Base-by-base conservation (phyloP, 371 early-diverging fungal species). In the Blakeslea trispora region DNA sequence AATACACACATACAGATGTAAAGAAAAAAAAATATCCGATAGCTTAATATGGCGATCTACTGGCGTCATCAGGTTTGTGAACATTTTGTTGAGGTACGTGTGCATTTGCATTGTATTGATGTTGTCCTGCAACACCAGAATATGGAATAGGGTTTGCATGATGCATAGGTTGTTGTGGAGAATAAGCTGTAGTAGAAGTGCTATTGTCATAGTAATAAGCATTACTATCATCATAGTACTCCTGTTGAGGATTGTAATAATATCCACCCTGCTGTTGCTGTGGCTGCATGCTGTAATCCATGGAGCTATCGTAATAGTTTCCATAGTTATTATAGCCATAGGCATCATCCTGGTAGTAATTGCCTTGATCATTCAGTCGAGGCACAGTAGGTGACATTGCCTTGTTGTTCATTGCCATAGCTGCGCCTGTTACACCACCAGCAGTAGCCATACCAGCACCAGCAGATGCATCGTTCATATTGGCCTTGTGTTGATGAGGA, bases 321-420 rank as follows among this genome's bases (percentile, higher is more conserved):
- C 44, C 54, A 11, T 53, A 57, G 32, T 58, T 50, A 43, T 58
- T 59, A 52, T 72, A 72, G 13, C 42, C 34, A 17, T 57, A 22
- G 35, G 50, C 50, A 28, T 56, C 50, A 22, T 70, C 63, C 23
- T 54, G 44, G 42, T 77, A 74, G 31, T 64, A 76, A 32, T 72
- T 73, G 46, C 73, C 77, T 53, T 74, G 75, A 0, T 72, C 72
- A 35, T 74, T 74, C 13, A 77, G 32, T 24, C 66, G 61, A 14
- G 77, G 77, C 5, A 76, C 22, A 13, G 77, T 76, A 46, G 77
- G 77, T 17, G 67, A 64, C 42, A 43, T 44, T 40, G 52, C 51
- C 10, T 50, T 59, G n/a, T 32, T 48, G 7, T 37, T 56, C 23
- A 49, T 54, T n/a, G 55, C 55, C 18, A 50, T 49, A 15, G 59